Evolutionary conservation across 805 yeast species (phyloP), one percentile per base, ranked within the genome.

Genomic region (Zygotorulaspora sp.): DNA sequence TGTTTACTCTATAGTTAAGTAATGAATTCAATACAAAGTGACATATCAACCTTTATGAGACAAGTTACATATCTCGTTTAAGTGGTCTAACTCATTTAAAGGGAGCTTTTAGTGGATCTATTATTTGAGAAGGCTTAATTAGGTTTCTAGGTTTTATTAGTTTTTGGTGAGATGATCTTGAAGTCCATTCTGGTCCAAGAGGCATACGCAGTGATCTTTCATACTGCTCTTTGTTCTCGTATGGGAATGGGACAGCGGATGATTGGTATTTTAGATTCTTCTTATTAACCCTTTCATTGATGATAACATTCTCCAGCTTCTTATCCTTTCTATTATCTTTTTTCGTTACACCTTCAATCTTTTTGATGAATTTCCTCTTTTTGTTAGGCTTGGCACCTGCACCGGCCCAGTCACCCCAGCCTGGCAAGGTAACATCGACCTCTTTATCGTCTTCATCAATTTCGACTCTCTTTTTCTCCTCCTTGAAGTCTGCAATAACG

Each of bases 371-470:
- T 58, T 78, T 82, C 57, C 77, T 74, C 58, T 75, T 78, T 56
- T 73, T 59, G 29, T 72, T 43, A 59, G 66, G 58, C 45, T 58
- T 63, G 8, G 65, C 57, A 14, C 72, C 71, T 7, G 74, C 77
- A 25, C 96, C 96, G 8, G 90, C 83, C 98, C 98, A 92, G 30
- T 83, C 84, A 32, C 97, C 97, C 97, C 97, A 92, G 1, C 98
- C 98, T 3, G 97, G 97, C 36, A 89, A 64, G 0, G 95, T 82
- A 32, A 83, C 65, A 57, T 89, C 96, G 41, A 83, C 80, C 53
- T 81, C 88, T 56, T 86, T 74, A 62, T 90, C 97, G 41, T 78
- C 97, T 61, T 90, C 97, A 32, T 83, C 88, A 30, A 67, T 74
- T 5, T 72, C 69, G 9, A 74, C 74, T 48, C 75, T 71, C 40